Conservation (phyloP, 805 yeast genomes). For the Candida hungchunana region DNA sequence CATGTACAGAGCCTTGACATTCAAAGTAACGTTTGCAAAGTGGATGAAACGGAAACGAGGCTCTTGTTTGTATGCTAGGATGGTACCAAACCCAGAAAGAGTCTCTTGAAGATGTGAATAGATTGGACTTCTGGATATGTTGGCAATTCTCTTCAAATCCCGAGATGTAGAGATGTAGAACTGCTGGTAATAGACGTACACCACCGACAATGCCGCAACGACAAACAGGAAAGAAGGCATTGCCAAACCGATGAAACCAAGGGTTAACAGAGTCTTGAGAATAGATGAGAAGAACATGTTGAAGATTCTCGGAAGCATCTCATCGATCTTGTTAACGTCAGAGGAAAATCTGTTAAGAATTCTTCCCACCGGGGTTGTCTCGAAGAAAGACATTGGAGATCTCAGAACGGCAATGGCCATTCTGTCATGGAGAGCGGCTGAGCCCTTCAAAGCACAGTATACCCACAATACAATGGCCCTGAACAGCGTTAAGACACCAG, state of each 20-base stretch:
- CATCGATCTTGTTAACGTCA: conserved; percentile 88
- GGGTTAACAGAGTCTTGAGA: conserved; percentile 65
- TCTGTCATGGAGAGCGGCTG: conserved; percentile 48
- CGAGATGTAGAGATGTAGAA: conserved; percentile 73
- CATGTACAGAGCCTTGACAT: conserved; percentile 69
- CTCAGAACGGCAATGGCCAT: conserved; percentile 57
- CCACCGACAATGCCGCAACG: conserved; percentile 51
- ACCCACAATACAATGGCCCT: conserved; percentile 47
- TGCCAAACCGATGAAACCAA: conserved; percentile 87
- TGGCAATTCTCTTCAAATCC: conserved; percentile 78
- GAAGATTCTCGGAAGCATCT: conserved; percentile 65
- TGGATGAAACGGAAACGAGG: conserved; percentile 60
- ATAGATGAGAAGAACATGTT: conserved; percentile 61
- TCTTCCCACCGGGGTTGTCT: conserved; percentile 93
- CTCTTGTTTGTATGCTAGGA: conserved; percentile 53
- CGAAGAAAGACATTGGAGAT: conserved; percentile 95
- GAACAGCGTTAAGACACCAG: conserved; percentile 44
- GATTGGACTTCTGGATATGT: conserved; percentile 75
- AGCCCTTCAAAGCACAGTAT: conserved; percentile 52
- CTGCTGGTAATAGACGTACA: conserved; percentile 70
- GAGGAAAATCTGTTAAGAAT: conserved; percentile 85
- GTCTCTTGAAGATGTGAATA: conserved; percentile 87
- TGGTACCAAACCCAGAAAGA: conserved; percentile 67
- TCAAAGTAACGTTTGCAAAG: conserved; percentile 65
- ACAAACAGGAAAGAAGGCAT: conserved; percentile 56